Base-by-base conservation (phyloP, 345 rosid species). In the Acer yangbiense region DNA sequence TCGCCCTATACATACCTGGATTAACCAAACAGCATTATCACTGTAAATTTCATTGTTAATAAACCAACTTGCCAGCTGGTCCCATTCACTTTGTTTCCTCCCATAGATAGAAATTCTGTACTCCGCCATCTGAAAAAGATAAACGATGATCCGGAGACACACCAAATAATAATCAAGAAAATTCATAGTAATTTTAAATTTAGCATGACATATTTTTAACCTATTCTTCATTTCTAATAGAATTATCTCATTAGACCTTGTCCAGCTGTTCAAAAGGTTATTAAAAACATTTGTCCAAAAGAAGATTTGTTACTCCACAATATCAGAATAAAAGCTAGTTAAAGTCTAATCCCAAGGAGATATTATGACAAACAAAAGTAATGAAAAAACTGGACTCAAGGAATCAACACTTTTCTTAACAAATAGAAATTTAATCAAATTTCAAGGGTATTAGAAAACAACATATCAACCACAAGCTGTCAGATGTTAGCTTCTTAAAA, bases 11-110 rank as follows among this genome's bases (percentile, higher is more conserved):
- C 27, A 68, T 83, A 85, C 90, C 88, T 87, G 90, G 46, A 88
- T 85, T 79, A 84, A 81, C 90, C 88, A 88, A 69, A 88, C 81
- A 17, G 85, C 88, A 82, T 86, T 88, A 63, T 85, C 87, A 82
- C 90, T 85, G 54, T 82, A 87, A 66, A 87, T 83, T 77, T 80
- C 84, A 70, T 87, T 85, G 77, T 87, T 88, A 54, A 88, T 72
- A 17, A 88, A 84, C 90, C 90, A 88, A 76, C 90, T 88, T 18
- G 90, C 90, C 76, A 88, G 72, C 83, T 88, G 90, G 75, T 88
- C 90, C 90, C 89, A 88, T 78, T 88, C 90, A 68, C 90, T 88
- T 79, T 88, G 86, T 81, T 88, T 88, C 82, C 90, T 82, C 39
- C 90, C 90, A 77, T 88, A 86, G 50, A 88, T 81, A 54, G 90